phyloP scores from a whole-genome alignment of 495 filamentous ascomycete species.

The Penicillium silybi region DNA sequence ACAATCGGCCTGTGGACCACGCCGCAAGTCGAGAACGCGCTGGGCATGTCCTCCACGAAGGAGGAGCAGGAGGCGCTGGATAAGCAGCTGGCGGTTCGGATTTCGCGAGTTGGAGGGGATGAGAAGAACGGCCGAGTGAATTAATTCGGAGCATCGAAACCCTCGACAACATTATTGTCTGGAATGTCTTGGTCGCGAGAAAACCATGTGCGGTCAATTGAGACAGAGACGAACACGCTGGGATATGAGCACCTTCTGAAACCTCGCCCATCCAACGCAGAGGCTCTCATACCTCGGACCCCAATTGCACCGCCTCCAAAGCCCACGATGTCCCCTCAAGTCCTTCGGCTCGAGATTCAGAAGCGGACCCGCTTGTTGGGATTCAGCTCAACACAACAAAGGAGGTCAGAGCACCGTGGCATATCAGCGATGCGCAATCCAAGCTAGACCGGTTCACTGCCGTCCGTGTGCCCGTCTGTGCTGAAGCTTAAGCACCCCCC shows the following conservation, averaged over 20 bases:
- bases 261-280: neutral
- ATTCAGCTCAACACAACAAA: neutral
- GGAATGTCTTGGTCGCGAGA: neutral
- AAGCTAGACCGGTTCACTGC: neutral
- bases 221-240: neutral
- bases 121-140: constrained; percentile 9
- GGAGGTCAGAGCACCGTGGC: neutral
- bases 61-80: constrained; percentile 56
- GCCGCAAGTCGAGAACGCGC: constrained; percentile 57
- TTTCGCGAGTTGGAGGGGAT: constrained; percentile 33
- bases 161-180: neutral
- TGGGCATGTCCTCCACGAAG: constrained; percentile 59
- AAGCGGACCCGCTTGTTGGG: neutral
- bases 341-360: neutral
- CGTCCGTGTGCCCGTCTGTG: neutral
- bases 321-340: neutral
- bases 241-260: neutral
- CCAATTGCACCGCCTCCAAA: neutral
- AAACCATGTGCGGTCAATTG: neutral
- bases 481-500: neutral
- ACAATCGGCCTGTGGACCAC: constrained; percentile 53
- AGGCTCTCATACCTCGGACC: neutral
- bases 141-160: neutral
- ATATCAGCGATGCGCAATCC: neutral
- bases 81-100: constrained; percentile 44